A percentile compares a stretch with the other conserved stretches of the same genome.
Conservation (phyloP, 1,139 yeast genomes). For the Yamadazyma blattariae region DNA sequence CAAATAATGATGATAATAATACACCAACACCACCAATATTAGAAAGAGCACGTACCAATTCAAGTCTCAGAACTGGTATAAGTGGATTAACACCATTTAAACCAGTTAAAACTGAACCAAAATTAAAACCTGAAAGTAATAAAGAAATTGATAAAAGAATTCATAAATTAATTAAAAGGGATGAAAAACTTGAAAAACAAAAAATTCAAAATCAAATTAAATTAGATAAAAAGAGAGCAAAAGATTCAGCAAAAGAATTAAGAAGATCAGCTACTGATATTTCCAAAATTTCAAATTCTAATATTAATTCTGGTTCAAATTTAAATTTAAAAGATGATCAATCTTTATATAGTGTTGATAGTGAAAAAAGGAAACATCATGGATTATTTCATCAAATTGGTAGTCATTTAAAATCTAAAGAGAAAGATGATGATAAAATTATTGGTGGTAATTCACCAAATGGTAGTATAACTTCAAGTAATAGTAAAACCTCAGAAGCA, state of each 20-base stretch:
- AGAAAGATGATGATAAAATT: conserved; percentile 10
- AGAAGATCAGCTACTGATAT: conserved; percentile 7
- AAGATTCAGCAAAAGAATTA: conserved; percentile 8
- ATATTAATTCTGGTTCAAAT: too few species aligned
- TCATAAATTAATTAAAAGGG: conserved; percentile 27
- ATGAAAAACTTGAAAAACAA: conserved; percentile 24
- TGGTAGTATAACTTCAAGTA: conserved; percentile 18
- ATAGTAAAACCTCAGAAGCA: conserved; percentile 14
- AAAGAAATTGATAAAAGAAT: conserved; percentile 31
- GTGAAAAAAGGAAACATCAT: conserved; percentile 19
- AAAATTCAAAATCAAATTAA: conserved; percentile 10
- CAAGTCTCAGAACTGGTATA: conserved; percentile 23
- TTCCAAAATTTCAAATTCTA: conserved; percentile 13
- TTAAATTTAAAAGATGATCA: too few species aligned
- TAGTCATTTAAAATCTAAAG: conserved; percentile 11
- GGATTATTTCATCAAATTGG: conserved; percentile 24
- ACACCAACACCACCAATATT: conserved; percentile 1
- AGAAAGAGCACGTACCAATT: conserved; percentile 24
- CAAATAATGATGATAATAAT: not conserved
- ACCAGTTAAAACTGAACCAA: conserved; percentile 20
- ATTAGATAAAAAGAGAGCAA: conserved; percentile 12
- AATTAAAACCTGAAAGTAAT: conserved; percentile 14
- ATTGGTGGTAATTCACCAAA: conserved; percentile 16
- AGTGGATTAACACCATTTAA: conserved; percentile 30
- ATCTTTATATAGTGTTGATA: conserved; percentile 4